A percentile compares a stretch with the other conserved stretches of the same genome.
Evolutionary conservation across 2,329 filamentous ascomycete species (phyloP).

Genomic region (Epichloe bromicola): DNA sequence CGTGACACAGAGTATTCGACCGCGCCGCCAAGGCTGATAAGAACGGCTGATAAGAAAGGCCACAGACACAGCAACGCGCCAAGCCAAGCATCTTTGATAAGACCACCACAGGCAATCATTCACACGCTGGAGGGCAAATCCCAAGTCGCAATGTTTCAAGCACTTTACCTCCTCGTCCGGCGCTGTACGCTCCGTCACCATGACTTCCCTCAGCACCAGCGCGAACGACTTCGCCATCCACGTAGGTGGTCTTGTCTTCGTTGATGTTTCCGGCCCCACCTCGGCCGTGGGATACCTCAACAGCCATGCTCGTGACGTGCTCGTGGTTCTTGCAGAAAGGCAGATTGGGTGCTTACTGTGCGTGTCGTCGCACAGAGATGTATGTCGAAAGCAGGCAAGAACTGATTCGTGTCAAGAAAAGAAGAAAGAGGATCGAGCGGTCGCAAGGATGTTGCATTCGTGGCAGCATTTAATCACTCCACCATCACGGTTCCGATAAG

Average conservation of each 20-base stretch:
- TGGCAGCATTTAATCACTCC: not conserved
- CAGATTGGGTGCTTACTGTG: too few species aligned
- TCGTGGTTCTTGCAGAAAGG: not conserved
- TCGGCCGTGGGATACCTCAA: conserved; percentile 46
- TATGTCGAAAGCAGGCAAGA: too few species aligned
- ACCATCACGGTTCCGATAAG: not conserved
- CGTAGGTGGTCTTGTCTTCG: conserved; percentile 43
- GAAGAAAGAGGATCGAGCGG: not conserved
- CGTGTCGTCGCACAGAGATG: too few species aligned
- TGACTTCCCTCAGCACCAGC: conserved; percentile 40
- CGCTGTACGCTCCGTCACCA: conserved; percentile 44
- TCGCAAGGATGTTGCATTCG: not conserved
- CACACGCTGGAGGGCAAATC: not conserved
- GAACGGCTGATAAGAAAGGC: not conserved
- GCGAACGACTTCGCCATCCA: conserved; percentile 49
- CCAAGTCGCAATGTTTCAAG: not conserved
- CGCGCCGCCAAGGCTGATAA: not conserved
- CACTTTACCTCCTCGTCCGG: conserved; percentile 42
- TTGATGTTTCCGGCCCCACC: conserved; percentile 51
- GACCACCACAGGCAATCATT: not conserved
- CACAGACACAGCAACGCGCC: not conserved
- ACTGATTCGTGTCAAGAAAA: not conserved
- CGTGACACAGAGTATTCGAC: not conserved
- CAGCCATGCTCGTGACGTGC: conserved; percentile 13
- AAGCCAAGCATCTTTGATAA: not conserved